These are phyloP conservation scores for Musa troglodytarum DNA, from an alignment of 176 grass and related monocot genomes.

Conservation along the genomic window DNA sequence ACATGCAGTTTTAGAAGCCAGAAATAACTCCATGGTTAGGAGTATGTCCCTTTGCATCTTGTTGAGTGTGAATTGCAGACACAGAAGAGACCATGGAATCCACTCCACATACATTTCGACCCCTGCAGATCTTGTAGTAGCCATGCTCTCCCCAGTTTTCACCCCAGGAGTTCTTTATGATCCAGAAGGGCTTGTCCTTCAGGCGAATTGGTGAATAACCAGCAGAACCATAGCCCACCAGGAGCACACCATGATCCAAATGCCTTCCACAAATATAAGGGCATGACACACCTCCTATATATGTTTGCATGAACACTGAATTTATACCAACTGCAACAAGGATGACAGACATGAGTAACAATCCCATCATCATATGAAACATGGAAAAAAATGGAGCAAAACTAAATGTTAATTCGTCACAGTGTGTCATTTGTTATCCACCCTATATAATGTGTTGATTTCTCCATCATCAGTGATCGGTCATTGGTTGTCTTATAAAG, in stretches of 20 bases:
- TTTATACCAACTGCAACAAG: slow-evolving; percentile 3
- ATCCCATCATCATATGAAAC: neutral
- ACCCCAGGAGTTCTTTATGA: slow-evolving; percentile 2
- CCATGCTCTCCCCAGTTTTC: slow-evolving; percentile 2
- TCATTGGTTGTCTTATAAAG: too few relatives aligned
- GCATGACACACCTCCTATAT: slow-evolving; percentile 7
- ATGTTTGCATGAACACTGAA: neutral
- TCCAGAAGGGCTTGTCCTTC: slow-evolving; percentile 5
- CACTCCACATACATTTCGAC: neutral
- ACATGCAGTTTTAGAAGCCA: too few relatives aligned
- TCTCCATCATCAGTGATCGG: too few relatives aligned
- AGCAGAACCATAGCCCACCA: slow-evolving; percentile 4
- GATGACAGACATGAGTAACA: neutral
- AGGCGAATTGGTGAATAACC: neutral
- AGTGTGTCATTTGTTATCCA: too few relatives aligned
- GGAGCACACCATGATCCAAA: slow-evolving; percentile 7
- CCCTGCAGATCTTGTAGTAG: slow-evolving; percentile 11
- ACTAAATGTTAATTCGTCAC: too few relatives aligned
- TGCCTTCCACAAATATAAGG: neutral
- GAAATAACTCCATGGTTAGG: too few relatives aligned
- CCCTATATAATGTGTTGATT: too few relatives aligned
- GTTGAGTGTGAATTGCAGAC: neutral
- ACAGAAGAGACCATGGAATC: slow-evolving; percentile 11
- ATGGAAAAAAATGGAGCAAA: too few relatives aligned
- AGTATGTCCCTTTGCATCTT: neutral